These are phyloP conservation scores for Aspergillus bertholletiae DNA, from an alignment of 495 filamentous ascomycete genomes.

Conservation along the genomic window DNA sequence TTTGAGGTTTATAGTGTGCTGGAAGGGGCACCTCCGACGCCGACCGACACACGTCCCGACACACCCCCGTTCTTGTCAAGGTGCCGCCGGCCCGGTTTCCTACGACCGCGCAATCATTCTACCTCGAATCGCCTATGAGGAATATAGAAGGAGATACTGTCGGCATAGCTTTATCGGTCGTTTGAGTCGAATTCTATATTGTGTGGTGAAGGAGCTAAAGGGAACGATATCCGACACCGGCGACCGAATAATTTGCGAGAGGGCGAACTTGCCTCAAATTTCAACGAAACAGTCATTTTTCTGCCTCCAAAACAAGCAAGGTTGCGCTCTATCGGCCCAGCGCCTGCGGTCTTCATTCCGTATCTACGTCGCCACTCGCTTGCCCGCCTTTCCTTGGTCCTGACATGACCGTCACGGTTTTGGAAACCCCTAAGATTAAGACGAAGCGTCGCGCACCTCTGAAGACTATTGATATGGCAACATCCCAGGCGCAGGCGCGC, in stretches of 20 bases:
- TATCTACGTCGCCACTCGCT: neutral
- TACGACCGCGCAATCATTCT: constrained; percentile 2
- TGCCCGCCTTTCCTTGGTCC: constrained; percentile 15
- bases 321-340: neutral
- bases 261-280: neutral
- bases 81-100: neutral
- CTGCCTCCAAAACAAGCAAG: neutral
- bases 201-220: neutral
- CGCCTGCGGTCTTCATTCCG: neutral
- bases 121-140: neutral
- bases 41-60: constrained; percentile 7
- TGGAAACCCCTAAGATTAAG: constrained; percentile 37
- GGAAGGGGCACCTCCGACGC: constrained; percentile 10
- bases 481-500: constrained; percentile 42
- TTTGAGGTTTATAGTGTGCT: neutral
- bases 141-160: neutral
- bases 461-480: constrained; percentile 41
- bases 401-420: constrained; percentile 48
- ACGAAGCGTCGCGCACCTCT: constrained; percentile 45
- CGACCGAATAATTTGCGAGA: neutral
- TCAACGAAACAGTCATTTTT: neutral
- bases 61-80: neutral
- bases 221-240: neutral
- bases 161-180: neutral
- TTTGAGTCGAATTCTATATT: neutral